Base-by-base conservation (phyloP, 1,284 basidiomycete species). In the Malassezia caprae region DNA sequence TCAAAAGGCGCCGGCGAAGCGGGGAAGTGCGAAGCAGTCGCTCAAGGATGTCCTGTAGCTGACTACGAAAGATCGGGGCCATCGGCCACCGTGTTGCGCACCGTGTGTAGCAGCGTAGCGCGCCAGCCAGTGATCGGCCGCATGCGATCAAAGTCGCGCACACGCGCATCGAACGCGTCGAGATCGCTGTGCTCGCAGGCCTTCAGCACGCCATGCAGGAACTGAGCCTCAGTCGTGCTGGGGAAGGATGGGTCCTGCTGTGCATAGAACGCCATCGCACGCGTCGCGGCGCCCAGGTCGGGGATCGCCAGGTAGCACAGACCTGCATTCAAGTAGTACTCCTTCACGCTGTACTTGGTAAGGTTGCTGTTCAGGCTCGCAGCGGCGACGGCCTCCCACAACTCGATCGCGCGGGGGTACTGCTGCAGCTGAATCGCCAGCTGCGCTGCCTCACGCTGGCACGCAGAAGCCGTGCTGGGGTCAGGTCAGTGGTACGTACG, bases 261-360 rank as follows among this genome's bases (percentile, higher is more conserved):
- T 10, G 72, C 70, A 51, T 74, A 74, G 62, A 68, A 73, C 17
- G 59, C 66, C 70, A 73, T 71, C 5, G 72, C 72, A 17, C 68
- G 63, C 2, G 60, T 62, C 24, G 68, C 67, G 12, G 72, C 72
- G 13, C 64, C 65, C 44, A 66, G 65, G 59, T 73, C 72, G 58
- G 81, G 82, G 80, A 88, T 86, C 17, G 90, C 93, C 52, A 96
- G 80, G 35, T 87, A 87, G 73, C 93, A 98, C 24, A 98, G 78
- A 30, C 83, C 84, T 2, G 90, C 82, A 65, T 85, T 82, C 41
- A 98, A 80, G 85, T 90, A 96, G 75, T 94, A 96, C 70, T 98
- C 93, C 78, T 96, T 98, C 66, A 96, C 93, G 61, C 87, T 90
- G 78, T 96, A 98, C 76, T 90, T 90, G n/a, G 94, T 98, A 65